Evolutionary conservation across 495 filamentous ascomycete species (phyloP).

Genomic region (Rusavskia elegans): DNA sequence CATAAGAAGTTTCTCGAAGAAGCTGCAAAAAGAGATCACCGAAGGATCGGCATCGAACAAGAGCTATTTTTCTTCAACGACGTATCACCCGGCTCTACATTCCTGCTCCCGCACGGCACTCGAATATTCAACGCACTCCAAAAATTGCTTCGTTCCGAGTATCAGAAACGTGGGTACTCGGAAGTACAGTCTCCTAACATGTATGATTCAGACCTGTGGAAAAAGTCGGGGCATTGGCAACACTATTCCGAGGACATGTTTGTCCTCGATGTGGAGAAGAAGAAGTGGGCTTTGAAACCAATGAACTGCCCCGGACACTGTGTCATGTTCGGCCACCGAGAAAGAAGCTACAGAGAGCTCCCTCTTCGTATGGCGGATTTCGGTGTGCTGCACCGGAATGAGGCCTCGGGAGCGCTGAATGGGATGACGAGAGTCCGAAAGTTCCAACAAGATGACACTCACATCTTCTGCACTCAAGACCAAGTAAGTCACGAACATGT

Average conservation of each 20-base stretch:
- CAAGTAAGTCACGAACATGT: slow-evolving; percentile 28
- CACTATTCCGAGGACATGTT: slow-evolving; percentile 99
- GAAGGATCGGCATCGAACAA: slow-evolving; percentile 81
- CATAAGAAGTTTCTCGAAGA: slow-evolving; percentile 90
- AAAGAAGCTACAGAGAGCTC: slow-evolving; percentile 72
- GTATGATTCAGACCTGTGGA: slow-evolving; percentile 83
- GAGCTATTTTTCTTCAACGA: slow-evolving; percentile 97
- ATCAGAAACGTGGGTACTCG: slow-evolving; percentile 85
- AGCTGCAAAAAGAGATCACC: slow-evolving; percentile 86
- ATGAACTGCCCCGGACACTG: slow-evolving; percentile 97
- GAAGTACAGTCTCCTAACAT: slow-evolving; percentile 95
- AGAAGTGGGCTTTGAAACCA: slow-evolving; percentile 66
- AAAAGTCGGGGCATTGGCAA: slow-evolving; percentile 84
- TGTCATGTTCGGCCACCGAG: slow-evolving; percentile 59
- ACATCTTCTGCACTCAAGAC: slow-evolving; percentile 78
- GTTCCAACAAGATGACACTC: slow-evolving; percentile 90
- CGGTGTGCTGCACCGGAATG: slow-evolving; percentile 86
- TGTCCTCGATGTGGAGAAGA: slow-evolving; percentile 77
- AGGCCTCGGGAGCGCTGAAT: slow-evolving; percentile 79
- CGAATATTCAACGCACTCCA: slow-evolving; percentile 82
- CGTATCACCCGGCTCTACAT: slow-evolving; percentile 75
- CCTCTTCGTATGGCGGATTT: slow-evolving; percentile 89
- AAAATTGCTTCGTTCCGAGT: slow-evolving; percentile 64
- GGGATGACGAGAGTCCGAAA: slow-evolving; percentile 82
- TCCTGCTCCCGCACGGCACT: slow-evolving; percentile 85